These are phyloP conservation scores for Candida silvatica DNA, from an alignment of 805 yeast species.

Conservation along the genomic window DNA sequence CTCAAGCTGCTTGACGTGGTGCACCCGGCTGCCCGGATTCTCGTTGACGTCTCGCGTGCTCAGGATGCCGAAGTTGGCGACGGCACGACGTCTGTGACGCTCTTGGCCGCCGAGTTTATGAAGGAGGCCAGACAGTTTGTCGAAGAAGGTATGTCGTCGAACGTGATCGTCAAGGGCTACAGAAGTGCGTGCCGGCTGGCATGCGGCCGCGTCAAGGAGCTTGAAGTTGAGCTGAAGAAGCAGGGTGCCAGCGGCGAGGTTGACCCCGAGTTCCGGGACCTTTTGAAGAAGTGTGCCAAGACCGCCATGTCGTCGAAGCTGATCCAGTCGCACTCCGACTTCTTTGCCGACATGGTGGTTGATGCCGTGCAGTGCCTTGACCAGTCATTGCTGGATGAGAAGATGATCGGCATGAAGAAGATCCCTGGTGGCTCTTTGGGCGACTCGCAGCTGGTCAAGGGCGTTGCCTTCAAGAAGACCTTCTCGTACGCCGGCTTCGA, in stretches of 20 bases:
- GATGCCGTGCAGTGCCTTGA: conserved; percentile 89
- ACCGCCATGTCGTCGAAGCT: conserved; percentile 97
- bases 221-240: conserved; percentile 56
- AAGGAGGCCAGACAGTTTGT: conserved; percentile 85
- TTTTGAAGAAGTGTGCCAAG: conserved; percentile 85
- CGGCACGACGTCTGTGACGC: conserved; percentile 94
- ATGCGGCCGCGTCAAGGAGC: conserved; percentile 58
- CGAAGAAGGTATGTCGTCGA: conserved; percentile 94
- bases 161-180: conserved; percentile 79
- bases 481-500: conserved; percentile 98
- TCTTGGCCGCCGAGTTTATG: conserved; percentile 88
- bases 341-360: conserved; percentile 94
- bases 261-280: conserved; percentile 52
- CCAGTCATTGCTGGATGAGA: conserved; percentile 77
- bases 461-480: conserved; percentile 96
- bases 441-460: conserved; percentile 80
- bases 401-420: conserved; percentile 87
- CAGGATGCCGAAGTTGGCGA: conserved; percentile 99
- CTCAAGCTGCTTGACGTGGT: conserved; percentile 87
- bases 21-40: conserved; percentile 96
- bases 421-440: conserved; percentile 96
- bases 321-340: conserved; percentile 77
- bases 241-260: conserved; percentile 32
- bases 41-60: conserved; percentile 89
- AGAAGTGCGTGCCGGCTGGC: conserved; percentile 77